Evolutionary conservation across 2,329 filamentous ascomycete species (phyloP), one percentile per base, ranked within the genome.

Genomic region (Xylariales sp.): DNA sequence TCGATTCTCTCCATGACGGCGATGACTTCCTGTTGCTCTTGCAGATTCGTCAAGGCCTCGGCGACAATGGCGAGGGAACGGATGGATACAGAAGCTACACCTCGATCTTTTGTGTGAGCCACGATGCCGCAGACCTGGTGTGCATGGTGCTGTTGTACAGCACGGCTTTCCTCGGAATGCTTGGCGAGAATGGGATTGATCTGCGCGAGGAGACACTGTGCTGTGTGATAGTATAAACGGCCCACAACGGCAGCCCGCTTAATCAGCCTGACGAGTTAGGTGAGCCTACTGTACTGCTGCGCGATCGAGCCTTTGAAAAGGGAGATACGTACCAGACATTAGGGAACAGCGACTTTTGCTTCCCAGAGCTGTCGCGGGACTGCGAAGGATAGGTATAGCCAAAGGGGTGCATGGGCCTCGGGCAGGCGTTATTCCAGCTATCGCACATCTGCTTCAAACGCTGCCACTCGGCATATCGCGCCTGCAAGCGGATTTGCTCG

Each of bases 51-150:
- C 4, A 97, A 70, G 38, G 82, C 82, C 52, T 86, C 80, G 5
- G 84, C 84, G 2, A 87, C 87, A 42, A 93, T 84, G 28, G 83
- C 81, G 5, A 96, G 71, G 24, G 85, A 88, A 8, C 86, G 84
- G 28, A 93, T 78, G 3, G 87, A 87, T 8, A 95, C 82, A 37
- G 80, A 85, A 8, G 85, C 81, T 22, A 95, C 80, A 20, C 86
- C 87, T 19, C 79, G 74, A 57, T 95, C 88, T 54, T 89, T 86
- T 38, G 84, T 81, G 57, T 95, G 88, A 3, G 88, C 86, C 18
- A 87, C 82, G 47, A 97, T 94, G 11, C 91, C 91, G 57, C 90
- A 96, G 18, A 95, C 84, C 58, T 90, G 84, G 51, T 86, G 83
- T 0, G 88, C 84, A 57, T 96, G 88, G 46, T 80, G 78, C 36